Conservation (phyloP, 169 alveolate genomes). For the Cystoisospora suis region DNA sequence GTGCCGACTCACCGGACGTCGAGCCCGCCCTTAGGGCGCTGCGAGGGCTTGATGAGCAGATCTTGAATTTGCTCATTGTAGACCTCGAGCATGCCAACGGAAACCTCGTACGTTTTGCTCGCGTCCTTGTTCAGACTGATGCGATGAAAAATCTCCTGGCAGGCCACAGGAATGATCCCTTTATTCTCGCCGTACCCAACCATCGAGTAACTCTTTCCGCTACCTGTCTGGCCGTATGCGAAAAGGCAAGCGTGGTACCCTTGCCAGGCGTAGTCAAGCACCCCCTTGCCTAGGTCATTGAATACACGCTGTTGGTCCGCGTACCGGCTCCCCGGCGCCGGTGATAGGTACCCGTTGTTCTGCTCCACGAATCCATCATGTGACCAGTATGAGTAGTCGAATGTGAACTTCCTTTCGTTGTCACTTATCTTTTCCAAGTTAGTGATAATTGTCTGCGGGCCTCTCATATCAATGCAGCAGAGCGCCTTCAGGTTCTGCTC, state of each 20-base stretch:
- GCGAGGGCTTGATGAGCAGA: conserved; percentile 76
- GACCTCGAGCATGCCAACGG: conserved; percentile 84
- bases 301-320: conserved; percentile 44
- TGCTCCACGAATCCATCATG: conserved; percentile 86
- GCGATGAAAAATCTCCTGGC: conserved; percentile 84
- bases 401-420: conserved; percentile 80
- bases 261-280: conserved; percentile 84
- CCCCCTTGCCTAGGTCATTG: conserved; percentile 25
- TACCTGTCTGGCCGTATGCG: conserved; percentile 91
- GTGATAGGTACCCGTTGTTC: neutral
- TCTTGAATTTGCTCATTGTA: conserved; percentile 90
- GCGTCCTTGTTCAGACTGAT: conserved; percentile 70
- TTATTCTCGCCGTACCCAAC: conserved; percentile 91
- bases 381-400: conserved; percentile 91
- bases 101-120: conserved; percentile 74
- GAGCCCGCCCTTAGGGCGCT: conserved; percentile 84
- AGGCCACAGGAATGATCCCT: conserved; percentile 89
- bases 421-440: conserved; percentile 58
- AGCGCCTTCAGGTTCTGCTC: conserved; percentile 73
- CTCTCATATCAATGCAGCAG: conserved; percentile 75
- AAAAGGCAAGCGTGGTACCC: conserved; percentile 91
- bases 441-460: neutral
- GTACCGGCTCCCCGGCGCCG: neutral
- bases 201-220: conserved; percentile 91
- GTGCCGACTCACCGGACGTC: conserved; percentile 26